Conservation (phyloP, 2,329 filamentous ascomycete species). For the Grosmannia serpens region DNA sequence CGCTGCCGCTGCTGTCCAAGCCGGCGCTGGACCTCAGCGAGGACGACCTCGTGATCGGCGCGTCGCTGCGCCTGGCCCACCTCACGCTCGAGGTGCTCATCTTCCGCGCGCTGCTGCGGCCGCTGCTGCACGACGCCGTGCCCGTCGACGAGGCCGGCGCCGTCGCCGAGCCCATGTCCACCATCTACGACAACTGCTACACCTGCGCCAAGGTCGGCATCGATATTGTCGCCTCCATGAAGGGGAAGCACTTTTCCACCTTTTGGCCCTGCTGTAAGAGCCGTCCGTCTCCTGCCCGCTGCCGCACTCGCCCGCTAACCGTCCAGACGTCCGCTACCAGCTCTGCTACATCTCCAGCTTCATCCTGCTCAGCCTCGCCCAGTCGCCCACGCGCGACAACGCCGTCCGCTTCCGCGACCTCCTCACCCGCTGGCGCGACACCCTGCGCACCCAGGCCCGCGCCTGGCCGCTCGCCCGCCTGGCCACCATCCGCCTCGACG, state of each 20-base stretch:
- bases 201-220: conserved; percentile 14
- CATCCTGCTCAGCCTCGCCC: conserved; percentile 15
- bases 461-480: conserved; percentile 16
- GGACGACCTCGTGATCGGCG: conserved; percentile 15
- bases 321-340: conserved; percentile 15
- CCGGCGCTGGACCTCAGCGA: conserved; percentile 12
- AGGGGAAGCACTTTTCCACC: conserved; percentile 14
- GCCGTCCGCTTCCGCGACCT: conserved; percentile 11
- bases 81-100: conserved; percentile 16
- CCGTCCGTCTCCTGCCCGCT: background rate
- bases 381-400: conserved; percentile 12
- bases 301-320: background rate
- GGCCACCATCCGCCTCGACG: conserved; percentile 16
- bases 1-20: conserved; percentile 14
- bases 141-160: conserved; percentile 1
- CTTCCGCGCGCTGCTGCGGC: conserved; percentile 16
- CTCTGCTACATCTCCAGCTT: conserved; percentile 17
- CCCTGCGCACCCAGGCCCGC: conserved; percentile 14
- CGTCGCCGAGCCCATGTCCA: conserved; percentile 13
- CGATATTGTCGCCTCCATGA: conserved; percentile 14
- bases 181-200: conserved; percentile 17
- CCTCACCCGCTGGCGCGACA: conserved; percentile 14
- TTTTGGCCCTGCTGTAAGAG: conserved; percentile 15
- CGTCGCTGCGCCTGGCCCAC: conserved; percentile 14
- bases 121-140: conserved; percentile 8